Conservation (phyloP, 805 yeast species). For the Clavispora carvajalis region DNA sequence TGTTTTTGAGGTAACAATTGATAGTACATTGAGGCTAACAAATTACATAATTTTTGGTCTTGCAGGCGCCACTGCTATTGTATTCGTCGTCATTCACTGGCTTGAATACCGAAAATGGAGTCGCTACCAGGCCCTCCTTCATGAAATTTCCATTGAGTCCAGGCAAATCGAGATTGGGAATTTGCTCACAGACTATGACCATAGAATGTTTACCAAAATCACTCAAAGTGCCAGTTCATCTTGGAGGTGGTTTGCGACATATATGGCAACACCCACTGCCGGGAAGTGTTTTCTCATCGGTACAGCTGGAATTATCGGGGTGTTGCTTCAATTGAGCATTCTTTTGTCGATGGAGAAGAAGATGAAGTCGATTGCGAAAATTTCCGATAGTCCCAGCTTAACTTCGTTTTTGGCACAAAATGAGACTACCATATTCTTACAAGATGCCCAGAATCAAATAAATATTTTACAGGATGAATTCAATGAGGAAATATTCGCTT, state of each 20-base stretch:
- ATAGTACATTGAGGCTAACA: not conserved
- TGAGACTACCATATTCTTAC: not conserved
- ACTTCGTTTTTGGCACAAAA: not conserved
- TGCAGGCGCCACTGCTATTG: not conserved
- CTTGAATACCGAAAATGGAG: not conserved
- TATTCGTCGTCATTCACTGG: not conserved
- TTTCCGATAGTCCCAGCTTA: too few relatives aligned
- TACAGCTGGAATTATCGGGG: slow-evolving; percentile 2
- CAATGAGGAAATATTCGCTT: slow-evolving; percentile 63
- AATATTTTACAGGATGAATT: slow-evolving; percentile 42
- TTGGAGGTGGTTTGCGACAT: not conserved
- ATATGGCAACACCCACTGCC: not conserved
- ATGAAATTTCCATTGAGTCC: not conserved
- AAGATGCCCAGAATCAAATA: slow-evolving; percentile 20
- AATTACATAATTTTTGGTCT: not conserved
- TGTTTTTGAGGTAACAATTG: not conserved
- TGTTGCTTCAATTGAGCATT: slow-evolving; percentile 4
- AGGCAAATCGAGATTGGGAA: not conserved
- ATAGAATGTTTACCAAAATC: not conserved
- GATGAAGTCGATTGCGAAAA: not conserved
- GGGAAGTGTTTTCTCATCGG: slow-evolving; percentile 5
- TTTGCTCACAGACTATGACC: not conserved
- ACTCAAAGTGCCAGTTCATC: not conserved
- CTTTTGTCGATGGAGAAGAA: slow-evolving; percentile 1
- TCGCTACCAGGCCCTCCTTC: not conserved